Conservation (phyloP, 1,139 yeast species). For the Geotrichum candidum region DNA sequence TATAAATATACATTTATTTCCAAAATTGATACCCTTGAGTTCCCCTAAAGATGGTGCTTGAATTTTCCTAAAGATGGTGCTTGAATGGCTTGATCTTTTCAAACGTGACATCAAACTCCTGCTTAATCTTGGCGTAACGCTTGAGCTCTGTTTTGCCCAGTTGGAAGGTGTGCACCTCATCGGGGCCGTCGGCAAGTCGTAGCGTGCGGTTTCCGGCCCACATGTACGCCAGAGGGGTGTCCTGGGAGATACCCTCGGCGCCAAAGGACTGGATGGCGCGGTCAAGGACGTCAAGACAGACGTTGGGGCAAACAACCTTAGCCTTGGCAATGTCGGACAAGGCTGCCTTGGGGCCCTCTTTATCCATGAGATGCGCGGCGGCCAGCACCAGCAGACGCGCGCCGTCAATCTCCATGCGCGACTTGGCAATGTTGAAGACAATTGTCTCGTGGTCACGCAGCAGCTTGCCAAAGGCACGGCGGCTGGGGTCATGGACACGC, state of each 20-base stretch:
- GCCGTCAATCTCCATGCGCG: slow-evolving; percentile 52
- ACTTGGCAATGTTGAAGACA: slow-evolving; percentile 48
- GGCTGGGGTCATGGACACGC: slow-evolving; percentile 46
- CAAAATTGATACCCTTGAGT: too few relatives aligned
- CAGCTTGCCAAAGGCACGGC: slow-evolving; percentile 54
- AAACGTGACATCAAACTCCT: slow-evolving; percentile 6
- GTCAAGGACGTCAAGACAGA: slow-evolving; percentile 49
- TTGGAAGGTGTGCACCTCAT: slow-evolving; percentile 63
- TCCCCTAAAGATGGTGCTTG: background rate
- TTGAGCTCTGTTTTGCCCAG: slow-evolving; percentile 45
- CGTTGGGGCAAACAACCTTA: slow-evolving; percentile 60
- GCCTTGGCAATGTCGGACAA: slow-evolving; percentile 61
- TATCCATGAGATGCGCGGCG: slow-evolving; percentile 62
- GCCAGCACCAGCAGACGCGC: slow-evolving; percentile 55
- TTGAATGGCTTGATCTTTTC: background rate
- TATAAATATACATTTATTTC: too few relatives aligned
- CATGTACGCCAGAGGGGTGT: slow-evolving; percentile 53
- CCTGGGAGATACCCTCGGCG: slow-evolving; percentile 62
- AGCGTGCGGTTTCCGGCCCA: slow-evolving; percentile 55
- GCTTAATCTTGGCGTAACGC: slow-evolving; percentile 6
- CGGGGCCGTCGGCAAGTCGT: slow-evolving; percentile 72
- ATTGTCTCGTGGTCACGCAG: slow-evolving; percentile 52
- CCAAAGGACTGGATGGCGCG: slow-evolving; percentile 69
- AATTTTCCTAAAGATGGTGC: background rate
- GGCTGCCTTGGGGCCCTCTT: slow-evolving; percentile 51